Percentiles rank a stretch among this genome's conserved stretches.
These are phyloP conservation scores for Aureobasidium sp. DNA, from an alignment of 2,329 filamentous ascomycete genomes.

Conservation along the genomic window DNA sequence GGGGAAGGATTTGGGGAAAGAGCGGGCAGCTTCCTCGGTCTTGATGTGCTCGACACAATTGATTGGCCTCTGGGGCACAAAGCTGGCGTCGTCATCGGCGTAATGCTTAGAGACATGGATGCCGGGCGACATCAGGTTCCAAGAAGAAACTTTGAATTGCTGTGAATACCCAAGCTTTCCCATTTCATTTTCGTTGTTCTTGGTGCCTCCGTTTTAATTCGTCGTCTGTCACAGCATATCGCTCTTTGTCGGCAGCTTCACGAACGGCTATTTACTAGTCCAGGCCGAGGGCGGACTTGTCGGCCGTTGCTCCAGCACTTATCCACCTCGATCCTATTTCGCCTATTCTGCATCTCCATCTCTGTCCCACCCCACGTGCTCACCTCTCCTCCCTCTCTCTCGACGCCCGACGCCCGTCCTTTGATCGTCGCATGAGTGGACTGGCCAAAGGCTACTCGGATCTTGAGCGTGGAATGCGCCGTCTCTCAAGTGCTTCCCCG, in stretches of 20 bases:
- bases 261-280: background rate
- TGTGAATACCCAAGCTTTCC: background rate
- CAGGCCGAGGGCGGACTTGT: constrained; percentile 1
- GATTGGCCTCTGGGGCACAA: background rate
- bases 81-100: background rate
- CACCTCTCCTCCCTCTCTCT: background rate
- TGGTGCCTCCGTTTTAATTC: background rate
- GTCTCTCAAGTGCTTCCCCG: constrained; percentile 15
- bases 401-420: background rate
- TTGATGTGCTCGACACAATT: background rate
- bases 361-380: background rate
- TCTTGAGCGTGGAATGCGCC: constrained; percentile 16
- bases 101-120: background rate
- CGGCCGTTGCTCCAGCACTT: constrained; percentile 4
- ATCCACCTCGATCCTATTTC: background rate
- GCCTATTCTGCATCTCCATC: background rate
- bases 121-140: background rate
- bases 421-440: background rate
- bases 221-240: background rate
- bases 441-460: background rate
- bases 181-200: background rate
- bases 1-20: background rate
- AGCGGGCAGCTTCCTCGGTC: background rate
- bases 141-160: background rate
- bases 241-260: background rate